Base-by-base conservation (phyloP, 306 rosid species). In the Abrus precatorius region DNA sequence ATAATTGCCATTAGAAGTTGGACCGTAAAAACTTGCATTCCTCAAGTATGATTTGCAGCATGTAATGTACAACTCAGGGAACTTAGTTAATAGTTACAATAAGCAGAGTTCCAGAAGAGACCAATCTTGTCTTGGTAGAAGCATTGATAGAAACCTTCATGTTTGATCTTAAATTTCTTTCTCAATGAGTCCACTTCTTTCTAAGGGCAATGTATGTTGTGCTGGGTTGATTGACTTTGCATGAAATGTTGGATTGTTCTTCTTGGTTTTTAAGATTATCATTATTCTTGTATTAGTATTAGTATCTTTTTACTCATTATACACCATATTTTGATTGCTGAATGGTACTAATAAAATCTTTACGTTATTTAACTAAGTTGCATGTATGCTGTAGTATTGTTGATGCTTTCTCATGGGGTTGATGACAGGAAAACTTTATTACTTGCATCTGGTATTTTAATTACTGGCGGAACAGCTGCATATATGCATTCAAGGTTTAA, bases 381-480 rank as follows among this genome's bases (percentile, higher is more conserved):
- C 40, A n/a, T 50, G 34, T 80, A 69, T 53, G 52, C 45, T 60
- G 33, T 80, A 50, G 9, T 41, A 52, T 75, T 41, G 27, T 76
- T 78, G 28, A 78, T 36, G 60, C 62, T 56, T 66, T 82, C 54
- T 87, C 13, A 6, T 68, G 64, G 71, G 81, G 59, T 80, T 56
- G 38, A 62, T 60, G 79, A 20, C 91, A 96, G 99, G 90, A 96
- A 86, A 91, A 80, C 93, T 69, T 80, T 96, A 74, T 87, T 96
- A 38, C 89, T 96, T 81, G 97, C 99, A 65, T 89, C 99, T 41
- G 97, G 99, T 85, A 84, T 92, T 50, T 74, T 92, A 43, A 85
- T 87, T 69, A 96, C 93, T 81, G 97, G 99, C 10, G 99, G 99
- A 75, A 74, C 98, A 57, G 93, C 93, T 85, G 93, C 91, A 14